Percentiles rank a stretch among this genome's conserved stretches.
Evolutionary conservation across 2,329 filamentous ascomycete genomes (phyloP).

Genomic region (Trichoderma atrobrunneum): DNA sequence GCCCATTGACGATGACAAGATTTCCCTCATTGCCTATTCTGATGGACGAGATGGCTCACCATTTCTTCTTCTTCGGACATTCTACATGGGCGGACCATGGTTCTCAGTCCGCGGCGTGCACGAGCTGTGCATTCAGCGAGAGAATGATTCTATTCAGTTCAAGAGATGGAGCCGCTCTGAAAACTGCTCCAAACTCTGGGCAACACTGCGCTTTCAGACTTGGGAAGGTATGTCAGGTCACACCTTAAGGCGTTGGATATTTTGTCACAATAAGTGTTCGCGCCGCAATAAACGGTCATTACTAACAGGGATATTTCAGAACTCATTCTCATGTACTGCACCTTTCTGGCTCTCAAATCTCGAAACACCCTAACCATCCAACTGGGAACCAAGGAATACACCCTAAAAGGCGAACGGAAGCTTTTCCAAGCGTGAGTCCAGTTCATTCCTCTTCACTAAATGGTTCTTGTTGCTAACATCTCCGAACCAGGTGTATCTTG

Average conservation of each 20-base stretch:
- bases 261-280: background rate
- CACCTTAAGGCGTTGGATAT: too few relatives aligned
- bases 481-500: slow-evolving; percentile 46
- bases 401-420: slow-evolving; percentile 46
- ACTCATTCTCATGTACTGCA: slow-evolving; percentile 58
- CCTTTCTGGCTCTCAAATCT: slow-evolving; percentile 56
- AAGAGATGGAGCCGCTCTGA: slow-evolving; percentile 49
- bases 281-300: background rate
- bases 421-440: slow-evolving; percentile 55
- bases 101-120: slow-evolving; percentile 53
- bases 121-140: slow-evolving; percentile 52
- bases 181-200: slow-evolving; percentile 50
- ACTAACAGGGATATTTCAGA: slow-evolving; percentile 37
- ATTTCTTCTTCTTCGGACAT: slow-evolving; percentile 47
- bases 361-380: slow-evolving; percentile 45
- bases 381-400: slow-evolving; percentile 46
- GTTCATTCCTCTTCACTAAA: background rate
- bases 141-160: slow-evolving; percentile 48
- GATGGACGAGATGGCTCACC: slow-evolving; percentile 43
- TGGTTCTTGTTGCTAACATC: background rate
- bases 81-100: slow-evolving; percentile 40
- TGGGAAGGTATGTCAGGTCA: slow-evolving; percentile 52
- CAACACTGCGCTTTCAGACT: slow-evolving; percentile 53
- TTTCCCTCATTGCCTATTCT: slow-evolving; percentile 54
- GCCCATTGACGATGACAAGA: slow-evolving; percentile 52